phyloP scores from a whole-genome alignment of 805 yeast species.

The Candida corydali region DNA sequence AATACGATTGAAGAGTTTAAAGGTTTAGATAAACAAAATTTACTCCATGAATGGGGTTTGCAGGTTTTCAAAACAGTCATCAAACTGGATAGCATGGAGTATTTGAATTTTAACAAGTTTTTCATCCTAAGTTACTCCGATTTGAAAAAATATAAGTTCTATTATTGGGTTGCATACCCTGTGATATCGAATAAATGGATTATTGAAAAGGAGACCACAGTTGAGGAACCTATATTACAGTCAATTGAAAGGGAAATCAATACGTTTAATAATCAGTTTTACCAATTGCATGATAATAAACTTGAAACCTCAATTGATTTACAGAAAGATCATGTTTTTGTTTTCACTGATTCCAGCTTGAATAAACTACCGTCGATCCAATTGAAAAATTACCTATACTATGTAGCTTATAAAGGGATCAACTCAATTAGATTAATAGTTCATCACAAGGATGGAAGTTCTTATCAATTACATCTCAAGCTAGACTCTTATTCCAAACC shows the following conservation, averaged over 20 bases:
- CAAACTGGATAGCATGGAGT: slow-evolving; percentile 25
- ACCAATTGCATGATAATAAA: slow-evolving; percentile 11
- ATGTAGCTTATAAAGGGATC: slow-evolving; percentile 30
- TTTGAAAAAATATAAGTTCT: slow-evolving; percentile 80
- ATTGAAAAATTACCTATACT: slow-evolving; percentile 54
- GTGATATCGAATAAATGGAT: slow-evolving; percentile 52
- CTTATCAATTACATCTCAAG: slow-evolving; percentile 15
- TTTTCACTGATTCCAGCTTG: slow-evolving; percentile 30
- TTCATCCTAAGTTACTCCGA: slow-evolving; percentile 70
- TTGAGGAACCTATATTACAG: neutral
- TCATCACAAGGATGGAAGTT: slow-evolving; percentile 18
- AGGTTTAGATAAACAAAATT: slow-evolving; percentile 53
- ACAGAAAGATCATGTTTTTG: slow-evolving; percentile 14
- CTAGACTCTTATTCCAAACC: slow-evolving; percentile 10
- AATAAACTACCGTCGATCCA: slow-evolving; percentile 45
- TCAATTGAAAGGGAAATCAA: neutral
- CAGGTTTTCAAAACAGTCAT: slow-evolving; percentile 19
- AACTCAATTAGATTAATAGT: slow-evolving; percentile 18
- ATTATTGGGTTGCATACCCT: slow-evolving; percentile 89
- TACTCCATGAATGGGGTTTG: slow-evolving; percentile 43
- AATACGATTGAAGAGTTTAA: slow-evolving; percentile 89
- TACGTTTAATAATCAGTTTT: slow-evolving; percentile 9
- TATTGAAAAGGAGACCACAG: slow-evolving; percentile 9
- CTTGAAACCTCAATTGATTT: neutral
- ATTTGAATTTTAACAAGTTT: slow-evolving; percentile 32